Base-by-base conservation (phyloP, 345 rosid species). In the Hibiscus tridactylites region DNA sequence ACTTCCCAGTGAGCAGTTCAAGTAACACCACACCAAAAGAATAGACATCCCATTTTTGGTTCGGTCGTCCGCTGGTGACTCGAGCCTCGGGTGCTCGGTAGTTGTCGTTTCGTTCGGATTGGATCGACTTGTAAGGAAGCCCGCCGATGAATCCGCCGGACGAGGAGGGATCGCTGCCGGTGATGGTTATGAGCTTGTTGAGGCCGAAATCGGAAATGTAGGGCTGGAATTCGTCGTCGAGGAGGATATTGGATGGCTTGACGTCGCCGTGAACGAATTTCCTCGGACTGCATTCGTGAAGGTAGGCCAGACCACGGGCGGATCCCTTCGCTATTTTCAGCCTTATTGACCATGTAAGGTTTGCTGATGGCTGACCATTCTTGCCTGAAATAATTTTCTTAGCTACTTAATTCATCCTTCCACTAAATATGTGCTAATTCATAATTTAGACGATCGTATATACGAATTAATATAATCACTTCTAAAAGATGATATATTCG, bases 281-380 rank as follows among this genome's bases (percentile, higher is more conserved):
- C 50, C 96, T 83, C 3, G 98, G 97, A 72, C 98, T 95, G 85
- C 98, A 92, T 73, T 95, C 99, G 49, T 95, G 99, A 75, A 95
- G 91, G 76, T 95, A 92, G 47, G 99, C 99, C 71, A 95, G 17
- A 54, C 97, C 99, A 57, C 92, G 87, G 44, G 99, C 98, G 3
- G 92, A 79, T 66, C 99, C 98, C 79, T 90, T 92, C 6, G 86
- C 89, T 3, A 95, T 85, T 79, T 85, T 86, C 15, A 95, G 83
- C 70, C 98, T 84, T 42, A 87, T 89, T 78, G 97, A 77, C 98
- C 99, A 95, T 39, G 96, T 85, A 21, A 95, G 84, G 79, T 79
- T 88, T 6, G 88, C 52, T 17, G 96, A 80, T 81, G 94, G 82
- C 79, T 87, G 98, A 19, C 98, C 97, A 50, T 71, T 88, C 82